A percentile compares a stretch with the other conserved stretches of the same genome.
Conservation (phyloP, 495 filamentous ascomycete species). For the Bacidia rubella region DNA sequence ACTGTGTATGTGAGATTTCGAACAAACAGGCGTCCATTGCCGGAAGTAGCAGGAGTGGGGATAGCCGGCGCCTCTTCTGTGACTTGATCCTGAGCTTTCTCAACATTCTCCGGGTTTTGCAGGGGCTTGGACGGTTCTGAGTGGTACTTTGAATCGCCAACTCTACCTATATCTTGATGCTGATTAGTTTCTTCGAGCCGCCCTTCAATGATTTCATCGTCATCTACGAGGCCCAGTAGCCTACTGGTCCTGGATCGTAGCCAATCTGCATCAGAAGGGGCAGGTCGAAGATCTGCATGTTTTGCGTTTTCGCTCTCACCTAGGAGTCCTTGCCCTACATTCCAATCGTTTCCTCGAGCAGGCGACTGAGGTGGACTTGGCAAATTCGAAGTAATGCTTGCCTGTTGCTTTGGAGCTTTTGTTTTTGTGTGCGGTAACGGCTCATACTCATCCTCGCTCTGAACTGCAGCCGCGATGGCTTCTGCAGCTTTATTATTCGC, state of each 20-base stretch:
- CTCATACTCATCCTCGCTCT: not conserved
- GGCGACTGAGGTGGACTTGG: not conserved
- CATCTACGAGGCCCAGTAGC: constrained; percentile 69
- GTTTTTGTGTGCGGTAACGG: not conserved
- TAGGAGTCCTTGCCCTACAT: no score
- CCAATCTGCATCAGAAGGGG: constrained; percentile 76
- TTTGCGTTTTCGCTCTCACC: no score
- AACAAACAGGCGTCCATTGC: constrained; percentile 63
- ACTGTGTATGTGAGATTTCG: constrained; percentile 77
- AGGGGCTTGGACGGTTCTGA: not conserved
- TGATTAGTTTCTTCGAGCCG: constrained; percentile 5
- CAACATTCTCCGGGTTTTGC: not conserved
- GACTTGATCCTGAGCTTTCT: not conserved
- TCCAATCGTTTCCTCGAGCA: no score
- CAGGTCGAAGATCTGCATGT: constrained; percentile 3
- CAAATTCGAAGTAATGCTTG: not conserved
- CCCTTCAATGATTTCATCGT: constrained; percentile 36
- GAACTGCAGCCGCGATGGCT: no score
- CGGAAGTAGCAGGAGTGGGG: constrained; percentile 8
- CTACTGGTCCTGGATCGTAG: constrained; percentile 84
- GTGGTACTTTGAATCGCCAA: not conserved
- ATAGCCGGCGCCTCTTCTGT: not conserved
- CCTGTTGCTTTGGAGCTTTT: not conserved
- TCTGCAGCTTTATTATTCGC: not conserved
- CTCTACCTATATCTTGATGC: not conserved